Evolutionary conservation across 2,329 filamentous ascomycete species (phyloP).

Genomic region (Lasiodiplodia sp.): DNA sequence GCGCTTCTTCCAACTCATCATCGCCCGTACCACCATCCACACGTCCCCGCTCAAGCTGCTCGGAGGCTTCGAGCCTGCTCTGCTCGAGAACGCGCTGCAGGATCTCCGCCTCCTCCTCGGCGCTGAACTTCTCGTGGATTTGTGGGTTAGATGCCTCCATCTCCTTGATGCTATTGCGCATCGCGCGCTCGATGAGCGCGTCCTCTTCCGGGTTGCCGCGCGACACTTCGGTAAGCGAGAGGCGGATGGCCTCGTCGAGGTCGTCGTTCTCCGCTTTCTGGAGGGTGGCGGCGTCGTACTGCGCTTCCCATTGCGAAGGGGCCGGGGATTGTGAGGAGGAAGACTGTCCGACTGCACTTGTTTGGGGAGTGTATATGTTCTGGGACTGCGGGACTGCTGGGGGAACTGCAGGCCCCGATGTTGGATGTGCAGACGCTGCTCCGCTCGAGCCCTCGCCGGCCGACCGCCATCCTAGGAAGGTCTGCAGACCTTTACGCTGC

Average conservation of each 20-base stretch:
- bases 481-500: constrained; percentile 35
- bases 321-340: background rate
- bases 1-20: constrained; percentile 53
- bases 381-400: background rate
- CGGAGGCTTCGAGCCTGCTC: constrained; percentile 53
- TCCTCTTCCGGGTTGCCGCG: constrained; percentile 74
- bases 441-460: background rate
- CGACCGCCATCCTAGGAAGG: constrained; percentile 1
- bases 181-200: constrained; percentile 72
- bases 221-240: constrained; percentile 70
- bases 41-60: constrained; percentile 33
- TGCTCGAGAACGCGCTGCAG: constrained; percentile 59
- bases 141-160: constrained; percentile 49
- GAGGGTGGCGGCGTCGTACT: constrained; percentile 32
- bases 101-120: constrained; percentile 54
- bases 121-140: constrained; percentile 36
- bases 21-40: constrained; percentile 36
- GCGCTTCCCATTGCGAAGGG: background rate
- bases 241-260: constrained; percentile 74
- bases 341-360: background rate
- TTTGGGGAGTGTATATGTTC: background rate
- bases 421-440: background rate
- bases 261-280: constrained; percentile 43
- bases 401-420: background rate
- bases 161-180: constrained; percentile 73